Evolutionary conservation across 2,329 filamentous ascomycete genomes (phyloP), one percentile per base, ranked within the genome.

Genomic region (Dactylonectria macrodidyma): DNA sequence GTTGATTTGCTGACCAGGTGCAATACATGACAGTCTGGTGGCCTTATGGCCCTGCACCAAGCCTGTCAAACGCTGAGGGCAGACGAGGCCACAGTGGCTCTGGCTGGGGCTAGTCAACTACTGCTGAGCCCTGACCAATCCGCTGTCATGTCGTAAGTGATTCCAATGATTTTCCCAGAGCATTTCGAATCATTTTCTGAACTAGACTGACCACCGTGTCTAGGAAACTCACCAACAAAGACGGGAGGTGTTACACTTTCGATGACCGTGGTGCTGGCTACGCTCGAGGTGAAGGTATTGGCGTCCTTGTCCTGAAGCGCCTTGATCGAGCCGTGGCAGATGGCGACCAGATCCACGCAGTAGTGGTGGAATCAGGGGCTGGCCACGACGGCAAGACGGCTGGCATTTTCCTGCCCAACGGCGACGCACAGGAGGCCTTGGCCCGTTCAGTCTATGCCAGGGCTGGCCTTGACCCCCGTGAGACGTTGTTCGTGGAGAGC

Each of bases 21-120:
- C 19, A 19, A 19, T 19, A 19, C 19, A 19, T 19, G 19, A 19
- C 19, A 19, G 19, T 82, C 82, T 0, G 80, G 80, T 0, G 78
- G 78, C 1, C 67, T 82, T 34, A 79, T 81, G 30, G 74, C 75
- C 2, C 8, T 76, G 11, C 69, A 75, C 34, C 67, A 71, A 16
- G 76, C 74, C 10, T 71, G 72, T 34, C 66, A 72, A 26, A 77
- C 82, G 57, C 74, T 88, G 54, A 78, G 82, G 34, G 71, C 80
- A 0, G 84, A 83, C 7, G 85, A 89, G 66, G 83, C 82, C 0
- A 80, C 75, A 19, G 76, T 81, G 58, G 84, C 86, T 0, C 78
- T 88, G 38, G 84, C 84, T 44, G 65, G 54, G 9, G 70, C 65
- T 11, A 66, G 62, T 5, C 59, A 70, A 59, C 26, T 71, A 33